Evolutionary conservation across 1,139 yeast species (phyloP).

Genomic region (Geotrichum citri-aurantii): DNA sequence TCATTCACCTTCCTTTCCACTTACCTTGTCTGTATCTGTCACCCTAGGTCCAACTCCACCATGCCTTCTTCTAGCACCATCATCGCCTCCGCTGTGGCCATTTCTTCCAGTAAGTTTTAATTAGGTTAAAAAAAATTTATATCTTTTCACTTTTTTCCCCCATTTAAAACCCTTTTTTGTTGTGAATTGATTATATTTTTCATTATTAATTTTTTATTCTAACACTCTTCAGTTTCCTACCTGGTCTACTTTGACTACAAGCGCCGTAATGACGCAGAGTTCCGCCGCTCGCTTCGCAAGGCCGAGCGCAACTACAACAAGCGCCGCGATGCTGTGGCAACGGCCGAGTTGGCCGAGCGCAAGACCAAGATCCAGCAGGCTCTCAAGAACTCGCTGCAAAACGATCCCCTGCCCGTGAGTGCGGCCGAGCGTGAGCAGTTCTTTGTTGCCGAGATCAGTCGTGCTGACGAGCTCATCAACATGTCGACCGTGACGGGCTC

Average conservation of each 20-base stretch:
- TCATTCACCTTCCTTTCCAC: too few species aligned
- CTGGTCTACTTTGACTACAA: constrained; percentile 85
- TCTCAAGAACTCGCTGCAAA: constrained; percentile 56
- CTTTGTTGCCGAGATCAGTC: constrained; percentile 77
- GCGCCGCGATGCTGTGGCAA: constrained; percentile 52
- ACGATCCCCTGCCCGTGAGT: constrained; percentile 72
- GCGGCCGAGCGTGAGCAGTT: constrained; percentile 64
- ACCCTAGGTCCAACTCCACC: constrained; percentile 4
- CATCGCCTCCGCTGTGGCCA: constrained; percentile 32
- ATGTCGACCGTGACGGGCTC: constrained; percentile 23
- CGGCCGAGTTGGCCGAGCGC: constrained; percentile 53
- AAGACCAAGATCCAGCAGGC: constrained; percentile 56
- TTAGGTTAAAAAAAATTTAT: too few species aligned
- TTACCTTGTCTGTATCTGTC: background rate
- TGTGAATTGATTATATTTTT: background rate
- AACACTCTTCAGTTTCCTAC: constrained; percentile 49
- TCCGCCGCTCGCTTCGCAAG: constrained; percentile 70
- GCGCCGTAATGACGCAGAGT: constrained; percentile 76
- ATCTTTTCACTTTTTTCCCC: too few species aligned
- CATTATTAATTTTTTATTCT: background rate
- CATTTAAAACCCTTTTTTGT: too few species aligned
- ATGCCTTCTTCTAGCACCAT: constrained; percentile 34
- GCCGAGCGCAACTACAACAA: constrained; percentile 51
- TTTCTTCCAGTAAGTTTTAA: constrained; percentile 30
- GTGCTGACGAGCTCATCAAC: constrained; percentile 53